A percentile compares a stretch with the other conserved stretches of the same genome.
Conservation (phyloP, 2,329 filamentous ascomycete species). For the Geosmithia morbida region DNA sequence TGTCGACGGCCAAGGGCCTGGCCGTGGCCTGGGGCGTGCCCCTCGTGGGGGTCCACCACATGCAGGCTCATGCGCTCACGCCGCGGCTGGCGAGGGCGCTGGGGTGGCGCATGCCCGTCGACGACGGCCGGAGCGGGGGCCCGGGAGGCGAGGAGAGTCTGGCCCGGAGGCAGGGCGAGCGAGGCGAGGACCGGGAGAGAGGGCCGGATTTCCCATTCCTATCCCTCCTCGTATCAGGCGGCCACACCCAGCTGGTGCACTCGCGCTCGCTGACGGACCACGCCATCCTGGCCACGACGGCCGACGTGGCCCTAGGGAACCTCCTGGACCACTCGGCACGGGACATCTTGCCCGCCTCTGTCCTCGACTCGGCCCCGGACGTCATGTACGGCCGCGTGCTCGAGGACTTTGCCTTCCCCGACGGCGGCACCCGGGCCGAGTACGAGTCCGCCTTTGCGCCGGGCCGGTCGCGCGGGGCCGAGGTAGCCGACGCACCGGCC, state of each 20-base stretch:
- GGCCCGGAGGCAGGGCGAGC: not conserved
- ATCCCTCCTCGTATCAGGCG: slow-evolving; percentile 79
- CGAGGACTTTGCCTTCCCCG: slow-evolving; percentile 64
- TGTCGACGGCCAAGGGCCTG: slow-evolving; percentile 78
- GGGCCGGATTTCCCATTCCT: slow-evolving; percentile 58
- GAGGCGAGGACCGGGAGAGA: not conserved
- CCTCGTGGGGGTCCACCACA: slow-evolving; percentile 80
- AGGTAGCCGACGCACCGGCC: slow-evolving; percentile 9
- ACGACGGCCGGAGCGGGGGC: not conserved
- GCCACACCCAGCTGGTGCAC: slow-evolving; percentile 76
- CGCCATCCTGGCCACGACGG: slow-evolving; percentile 54
- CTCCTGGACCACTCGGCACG: slow-evolving; percentile 79
- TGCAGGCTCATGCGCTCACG: slow-evolving; percentile 92
- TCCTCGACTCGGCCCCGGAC: slow-evolving; percentile 38
- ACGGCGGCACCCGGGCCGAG: slow-evolving; percentile 10
- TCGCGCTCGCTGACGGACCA: slow-evolving; percentile 57
- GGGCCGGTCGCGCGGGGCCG: slow-evolving; percentile 12
- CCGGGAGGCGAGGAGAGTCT: not conserved
- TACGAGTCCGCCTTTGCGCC: slow-evolving; percentile 35
- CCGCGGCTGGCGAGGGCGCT: slow-evolving; percentile 61
- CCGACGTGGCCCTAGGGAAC: slow-evolving; percentile 82
- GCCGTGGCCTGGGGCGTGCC: slow-evolving; percentile 73
- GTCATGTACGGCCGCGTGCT: slow-evolving; percentile 73
- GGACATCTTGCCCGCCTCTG: slow-evolving; percentile 49
- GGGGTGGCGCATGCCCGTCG: slow-evolving; percentile 11